Evolutionary conservation across 805 yeast species (phyloP).

Genomic region (Maudiozyma turicensis): DNA sequence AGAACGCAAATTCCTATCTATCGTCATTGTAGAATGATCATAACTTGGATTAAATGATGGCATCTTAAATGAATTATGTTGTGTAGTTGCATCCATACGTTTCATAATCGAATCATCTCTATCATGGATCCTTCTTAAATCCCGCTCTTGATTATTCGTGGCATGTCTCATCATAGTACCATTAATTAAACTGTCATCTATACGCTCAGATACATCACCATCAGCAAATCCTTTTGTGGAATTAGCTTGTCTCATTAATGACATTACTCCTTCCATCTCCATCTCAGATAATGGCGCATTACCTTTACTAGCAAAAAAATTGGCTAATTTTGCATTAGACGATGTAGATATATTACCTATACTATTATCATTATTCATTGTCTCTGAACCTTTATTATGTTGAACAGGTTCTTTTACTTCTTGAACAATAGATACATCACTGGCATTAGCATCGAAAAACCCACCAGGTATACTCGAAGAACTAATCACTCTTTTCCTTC

Average conservation of each 20-base stretch:
- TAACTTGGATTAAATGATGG: constrained; percentile 32
- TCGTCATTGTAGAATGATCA: constrained; percentile 13
- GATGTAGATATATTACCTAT: constrained; percentile 1
- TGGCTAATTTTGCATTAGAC: constrained; percentile 38
- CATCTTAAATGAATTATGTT: constrained; percentile 11
- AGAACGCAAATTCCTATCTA: background rate
- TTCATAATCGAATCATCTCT: background rate
- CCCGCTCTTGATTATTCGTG: background rate
- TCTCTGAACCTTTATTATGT: background rate
- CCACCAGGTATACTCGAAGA: constrained; percentile 19
- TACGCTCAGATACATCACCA: background rate
- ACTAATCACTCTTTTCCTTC: background rate
- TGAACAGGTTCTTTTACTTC: background rate
- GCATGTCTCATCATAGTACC: background rate
- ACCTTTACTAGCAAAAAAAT: constrained; percentile 68
- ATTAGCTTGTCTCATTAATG: constrained; percentile 37
- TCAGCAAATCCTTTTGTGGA: background rate
- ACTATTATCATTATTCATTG: background rate
- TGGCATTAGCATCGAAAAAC: constrained; percentile 14
- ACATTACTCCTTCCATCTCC: constrained; percentile 74
- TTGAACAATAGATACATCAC: constrained; percentile 2
- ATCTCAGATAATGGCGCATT: constrained; percentile 59
- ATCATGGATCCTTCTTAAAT: background rate
- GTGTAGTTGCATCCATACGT: too few relatives aligned
- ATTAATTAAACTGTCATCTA: background rate